Conservation (phyloP, 1,284 basidiomycete genomes). For the Termitomyces sp. region DNA sequence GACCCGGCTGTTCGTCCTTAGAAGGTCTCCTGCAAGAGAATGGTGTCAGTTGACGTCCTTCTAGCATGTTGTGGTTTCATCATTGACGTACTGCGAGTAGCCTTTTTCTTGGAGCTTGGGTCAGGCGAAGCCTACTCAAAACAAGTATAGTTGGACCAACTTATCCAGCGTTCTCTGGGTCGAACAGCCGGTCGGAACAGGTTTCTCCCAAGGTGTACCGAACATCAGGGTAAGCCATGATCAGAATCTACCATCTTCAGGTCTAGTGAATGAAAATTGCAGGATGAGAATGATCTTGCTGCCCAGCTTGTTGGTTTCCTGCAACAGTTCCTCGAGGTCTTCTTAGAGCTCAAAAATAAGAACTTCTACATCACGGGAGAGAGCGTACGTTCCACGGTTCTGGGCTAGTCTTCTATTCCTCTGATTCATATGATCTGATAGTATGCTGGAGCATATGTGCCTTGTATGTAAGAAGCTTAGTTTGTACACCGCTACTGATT, state of each 20-base stretch:
- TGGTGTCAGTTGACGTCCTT: neutral
- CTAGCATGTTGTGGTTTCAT: neutral
- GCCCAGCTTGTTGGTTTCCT: neutral
- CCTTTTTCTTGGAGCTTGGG: neutral
- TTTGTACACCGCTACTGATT: neutral
- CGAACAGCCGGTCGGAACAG: neutral
- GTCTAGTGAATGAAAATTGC: neutral
- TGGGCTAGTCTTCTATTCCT: too few relatives aligned
- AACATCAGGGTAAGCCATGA: neutral
- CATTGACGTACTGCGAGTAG: neutral
- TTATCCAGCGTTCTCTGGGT: neutral
- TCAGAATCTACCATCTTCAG: neutral
- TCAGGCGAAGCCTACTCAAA: neutral
- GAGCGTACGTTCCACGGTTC: neutral
- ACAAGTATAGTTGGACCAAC: neutral
- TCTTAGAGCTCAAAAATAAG: neutral
- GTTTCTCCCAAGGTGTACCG: neutral
- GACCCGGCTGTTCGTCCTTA: neutral
- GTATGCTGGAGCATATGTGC: neutral
- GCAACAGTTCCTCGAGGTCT: neutral
- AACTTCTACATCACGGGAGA: neutral
- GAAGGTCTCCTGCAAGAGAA: neutral
- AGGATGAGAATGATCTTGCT: conserved; percentile 1
- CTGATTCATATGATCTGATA: neutral
- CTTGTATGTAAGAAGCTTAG: neutral